Base-by-base conservation (phyloP, 495 filamentous ascomycete genomes). In the Talaromyces borbonicus region DNA sequence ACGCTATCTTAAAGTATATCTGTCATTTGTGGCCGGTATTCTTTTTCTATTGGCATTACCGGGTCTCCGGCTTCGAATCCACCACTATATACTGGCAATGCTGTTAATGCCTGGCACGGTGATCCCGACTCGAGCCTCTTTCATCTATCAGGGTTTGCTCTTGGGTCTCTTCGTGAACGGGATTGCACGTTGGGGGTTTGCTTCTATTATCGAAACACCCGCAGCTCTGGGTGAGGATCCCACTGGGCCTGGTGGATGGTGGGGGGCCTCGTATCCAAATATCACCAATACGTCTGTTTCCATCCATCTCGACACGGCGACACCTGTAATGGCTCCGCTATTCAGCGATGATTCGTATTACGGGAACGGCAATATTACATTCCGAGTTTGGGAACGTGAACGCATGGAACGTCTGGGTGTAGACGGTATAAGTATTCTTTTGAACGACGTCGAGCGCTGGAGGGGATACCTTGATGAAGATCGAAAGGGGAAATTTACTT, bases 361-460 rank as follows among this genome's bases (percentile, higher is more conserved):
- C 31, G 69, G 67, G 14, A 68, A 71, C 37, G 67, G 69, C 3
- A 68, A 83, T 63, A 65, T 76, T 69, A 68, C 77, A 23, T 72
- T 90, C 67, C 43, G 76, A 9, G 68, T 79, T 51, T 70, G 62
- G 55, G 62, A 63, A 24, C 56, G 57, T 8, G 54, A 69, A 26
- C 68, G 69, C 16, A 70, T 68, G 50, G 54, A 60, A 3, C 70
- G 68, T 39, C 72, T 93, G 47, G 88, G 85, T 3, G 76, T 97
- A 39, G 80, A 94, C 55, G 92, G 90, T 0, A 71, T 97, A 14
- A 90, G 85, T 49, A 78, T 96, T 14, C 65, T 98, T 0, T 83
- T 98, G 19, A 95, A 98, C 56, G 92, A 98, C 50, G 92, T 98
- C 0, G 92, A 98, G 61, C 69, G 90, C 47, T 90, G 78, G 62